Percentiles rank a stretch among this genome's conserved stretches.
Evolutionary conservation across 2,329 filamentous ascomycete species (phyloP).

Genomic region (Fusarium mundagurra): DNA sequence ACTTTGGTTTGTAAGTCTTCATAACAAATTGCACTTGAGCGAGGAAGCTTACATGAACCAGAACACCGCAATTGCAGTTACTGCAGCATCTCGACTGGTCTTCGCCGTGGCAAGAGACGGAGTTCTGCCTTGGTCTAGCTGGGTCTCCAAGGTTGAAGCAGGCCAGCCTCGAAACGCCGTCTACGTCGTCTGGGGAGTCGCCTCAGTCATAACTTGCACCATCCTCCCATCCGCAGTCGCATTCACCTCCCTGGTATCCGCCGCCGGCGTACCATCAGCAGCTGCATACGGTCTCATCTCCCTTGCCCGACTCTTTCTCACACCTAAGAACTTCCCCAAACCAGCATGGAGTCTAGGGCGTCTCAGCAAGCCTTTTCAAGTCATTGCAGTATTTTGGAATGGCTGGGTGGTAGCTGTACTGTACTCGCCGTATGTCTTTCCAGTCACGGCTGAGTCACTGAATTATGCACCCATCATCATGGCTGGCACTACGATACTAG

Average conservation of each 20-base stretch:
- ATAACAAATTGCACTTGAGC: accelerated
- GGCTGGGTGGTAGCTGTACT: neutral
- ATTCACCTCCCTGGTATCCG: neutral
- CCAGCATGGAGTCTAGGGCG: neutral
- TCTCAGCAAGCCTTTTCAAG: neutral
- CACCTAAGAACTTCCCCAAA: constrained; percentile 1
- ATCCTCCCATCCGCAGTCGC: neutral
- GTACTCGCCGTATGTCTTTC: neutral
- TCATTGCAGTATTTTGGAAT: neutral
- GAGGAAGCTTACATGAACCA: neutral
- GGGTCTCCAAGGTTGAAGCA: neutral
- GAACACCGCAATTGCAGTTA: neutral
- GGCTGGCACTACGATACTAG: neutral
- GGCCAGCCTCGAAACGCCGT: neutral
- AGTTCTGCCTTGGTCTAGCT: neutral
- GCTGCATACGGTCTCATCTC: neutral
- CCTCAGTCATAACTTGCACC: neutral
- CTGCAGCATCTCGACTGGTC: neutral
- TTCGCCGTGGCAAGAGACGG: neutral
- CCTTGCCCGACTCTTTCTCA: neutral
- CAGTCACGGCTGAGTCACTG: neutral
- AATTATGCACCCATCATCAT: constrained; percentile 1
- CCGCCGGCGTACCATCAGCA: neutral
- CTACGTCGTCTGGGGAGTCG: neutral
- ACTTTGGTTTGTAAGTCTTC: neutral